Percentiles rank a stretch among this genome's conserved stretches.
phyloP scores from a whole-genome alignment of 2,329 filamentous ascomycete genomes.

The Parafenestella ontariensis region DNA sequence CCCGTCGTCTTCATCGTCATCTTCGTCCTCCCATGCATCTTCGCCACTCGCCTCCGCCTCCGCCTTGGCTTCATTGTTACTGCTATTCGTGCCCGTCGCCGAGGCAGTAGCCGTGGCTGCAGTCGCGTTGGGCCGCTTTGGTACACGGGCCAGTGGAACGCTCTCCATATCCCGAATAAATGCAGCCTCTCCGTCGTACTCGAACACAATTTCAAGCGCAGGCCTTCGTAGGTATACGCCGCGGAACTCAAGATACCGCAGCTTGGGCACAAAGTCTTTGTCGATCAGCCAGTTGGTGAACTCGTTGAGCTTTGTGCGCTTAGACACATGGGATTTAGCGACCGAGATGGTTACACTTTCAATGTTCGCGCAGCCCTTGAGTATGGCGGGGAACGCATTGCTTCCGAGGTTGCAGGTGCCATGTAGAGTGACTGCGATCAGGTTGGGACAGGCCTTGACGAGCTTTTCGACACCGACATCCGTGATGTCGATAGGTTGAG shows the following conservation, averaged over 20 bases:
- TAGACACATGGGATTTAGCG: constrained; percentile 2
- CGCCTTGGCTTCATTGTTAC: too few species aligned
- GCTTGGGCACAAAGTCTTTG: background rate
- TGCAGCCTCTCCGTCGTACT: background rate
- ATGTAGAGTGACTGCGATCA: background rate
- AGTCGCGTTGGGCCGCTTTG: too few species aligned
- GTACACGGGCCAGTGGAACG: background rate
- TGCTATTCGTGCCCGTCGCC: too few species aligned
- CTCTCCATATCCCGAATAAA: background rate
- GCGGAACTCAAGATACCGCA: constrained; percentile 6
- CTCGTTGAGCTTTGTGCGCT: constrained; percentile 2
- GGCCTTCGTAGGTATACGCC: constrained; percentile 5
- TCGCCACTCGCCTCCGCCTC: too few species aligned
- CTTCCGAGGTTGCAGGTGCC: constrained; percentile 1
- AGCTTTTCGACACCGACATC: constrained; percentile 1
- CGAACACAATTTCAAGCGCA: constrained; percentile 3
- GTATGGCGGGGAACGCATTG: constrained; percentile 3
- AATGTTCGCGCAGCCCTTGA: constrained; percentile 4
- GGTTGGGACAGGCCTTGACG: background rate
- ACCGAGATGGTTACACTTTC: constrained; percentile 2
- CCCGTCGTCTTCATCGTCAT: too few species aligned
- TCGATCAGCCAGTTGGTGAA: constrained; percentile 3
- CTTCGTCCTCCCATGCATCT: too few species aligned
- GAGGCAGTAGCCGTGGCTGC: too few species aligned
- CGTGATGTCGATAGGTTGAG: constrained; percentile 1